Evolutionary conservation across 148 eudicot species (phyloP).

Genomic region (Fagopyrum homotropicum): DNA sequence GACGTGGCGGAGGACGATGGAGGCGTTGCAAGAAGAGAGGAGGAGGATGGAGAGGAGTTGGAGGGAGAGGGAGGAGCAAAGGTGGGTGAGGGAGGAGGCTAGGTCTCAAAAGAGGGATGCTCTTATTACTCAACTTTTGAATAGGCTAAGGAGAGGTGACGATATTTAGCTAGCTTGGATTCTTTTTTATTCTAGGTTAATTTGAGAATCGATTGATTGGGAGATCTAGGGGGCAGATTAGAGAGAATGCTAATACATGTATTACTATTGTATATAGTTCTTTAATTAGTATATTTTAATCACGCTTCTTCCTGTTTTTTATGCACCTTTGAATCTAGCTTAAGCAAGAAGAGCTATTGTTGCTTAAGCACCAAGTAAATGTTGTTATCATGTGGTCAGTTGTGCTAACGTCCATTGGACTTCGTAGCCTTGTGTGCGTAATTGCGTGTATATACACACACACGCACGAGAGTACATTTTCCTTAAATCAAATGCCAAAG

Average conservation of each 20-base stretch:
- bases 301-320: no score
- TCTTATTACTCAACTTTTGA: slow-evolving; percentile 56
- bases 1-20: slow-evolving; percentile 78
- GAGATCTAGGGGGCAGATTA: neutral
- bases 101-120: slow-evolving; percentile 90
- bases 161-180: neutral
- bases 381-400: no score
- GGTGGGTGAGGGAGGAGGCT: slow-evolving; percentile 69
- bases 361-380: no score
- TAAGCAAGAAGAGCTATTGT: no score
- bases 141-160: slow-evolving; percentile 64
- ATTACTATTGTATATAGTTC: no score
- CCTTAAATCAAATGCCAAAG: no score
- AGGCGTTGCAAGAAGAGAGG: slow-evolving; percentile 74
- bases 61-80: slow-evolving; percentile 80
- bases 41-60: slow-evolving; percentile 58
- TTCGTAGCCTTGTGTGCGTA: no score
- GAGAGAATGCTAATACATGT: neutral
- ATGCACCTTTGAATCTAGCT: no score
- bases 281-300: no score
- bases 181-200: neutral
- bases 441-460: no score
- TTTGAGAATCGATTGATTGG: neutral
- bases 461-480: no score
- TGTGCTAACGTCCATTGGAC: no score